phyloP scores from a whole-genome alignment of 2,329 filamentous ascomycete genomes.

The Colletotrichum sp. region DNA sequence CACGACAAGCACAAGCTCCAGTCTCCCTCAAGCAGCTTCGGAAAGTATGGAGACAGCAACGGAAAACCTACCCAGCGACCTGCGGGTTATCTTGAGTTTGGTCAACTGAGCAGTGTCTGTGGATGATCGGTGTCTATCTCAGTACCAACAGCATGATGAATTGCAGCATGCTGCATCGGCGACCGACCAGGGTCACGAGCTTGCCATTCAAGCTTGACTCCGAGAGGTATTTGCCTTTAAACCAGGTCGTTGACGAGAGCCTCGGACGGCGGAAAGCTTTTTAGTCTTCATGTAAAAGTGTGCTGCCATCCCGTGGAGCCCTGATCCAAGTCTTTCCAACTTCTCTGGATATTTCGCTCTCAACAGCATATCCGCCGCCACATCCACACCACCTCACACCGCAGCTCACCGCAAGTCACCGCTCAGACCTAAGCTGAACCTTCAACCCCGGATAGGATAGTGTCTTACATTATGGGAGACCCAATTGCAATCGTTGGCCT shows the following conservation, averaged over 20 bases:
- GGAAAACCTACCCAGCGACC: background rate
- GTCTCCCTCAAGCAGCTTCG: background rate
- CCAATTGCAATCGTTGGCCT: conserved; percentile 54
- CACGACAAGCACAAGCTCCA: background rate
- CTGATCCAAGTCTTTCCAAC: conserved; percentile 3
- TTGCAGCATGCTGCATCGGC: background rate
- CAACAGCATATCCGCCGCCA: background rate
- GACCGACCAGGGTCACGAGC: background rate
- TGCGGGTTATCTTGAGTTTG: background rate
- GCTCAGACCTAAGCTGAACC: conserved; percentile 1
- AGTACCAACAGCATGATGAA: background rate
- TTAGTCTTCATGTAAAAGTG: background rate
- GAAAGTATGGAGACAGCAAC: background rate
- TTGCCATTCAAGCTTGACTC: background rate
- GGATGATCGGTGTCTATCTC: background rate
- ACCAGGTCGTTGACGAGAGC: background rate
- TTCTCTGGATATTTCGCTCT: background rate
- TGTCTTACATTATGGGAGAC: conserved; percentile 22
- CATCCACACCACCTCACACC: background rate
- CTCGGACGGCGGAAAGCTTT: background rate
- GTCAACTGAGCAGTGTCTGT: background rate
- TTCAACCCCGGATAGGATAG: background rate
- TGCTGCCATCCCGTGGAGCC: background rate
- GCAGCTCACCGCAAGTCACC: conserved; percentile 1
- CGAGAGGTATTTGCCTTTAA: background rate